These are phyloP conservation scores for Waltiozyma sp. DNA, from an alignment of 1,139 yeast genomes.

Conservation along the genomic window DNA sequence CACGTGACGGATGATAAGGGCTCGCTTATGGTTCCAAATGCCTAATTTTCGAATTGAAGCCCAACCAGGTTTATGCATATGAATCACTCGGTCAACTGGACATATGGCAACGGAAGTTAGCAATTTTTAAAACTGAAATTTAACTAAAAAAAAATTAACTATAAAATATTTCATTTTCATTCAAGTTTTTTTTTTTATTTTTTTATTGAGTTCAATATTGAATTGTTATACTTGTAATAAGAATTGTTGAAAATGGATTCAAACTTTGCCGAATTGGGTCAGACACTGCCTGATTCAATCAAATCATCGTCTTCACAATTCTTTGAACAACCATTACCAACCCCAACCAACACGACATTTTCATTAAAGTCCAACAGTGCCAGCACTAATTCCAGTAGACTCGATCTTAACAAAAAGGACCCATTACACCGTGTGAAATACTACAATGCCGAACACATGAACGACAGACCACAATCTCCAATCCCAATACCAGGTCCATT, in stretches of 20 bases:
- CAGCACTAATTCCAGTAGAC: background rate
- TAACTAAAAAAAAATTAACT: no score
- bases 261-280: constrained; percentile 7
- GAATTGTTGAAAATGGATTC: background rate
- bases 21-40: no score
- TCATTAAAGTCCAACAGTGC: constrained; percentile 1
- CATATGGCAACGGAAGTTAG: no score
- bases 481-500: constrained; percentile 43
- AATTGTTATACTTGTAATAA: no score
- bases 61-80: no score
- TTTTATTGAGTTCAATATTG: no score
- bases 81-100: no score
- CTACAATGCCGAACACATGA: constrained; percentile 2
- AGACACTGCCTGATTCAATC: constrained; percentile 18
- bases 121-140: no score
- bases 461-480: constrained; percentile 25
- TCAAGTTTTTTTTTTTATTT: no score
- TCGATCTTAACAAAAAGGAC: constrained; percentile 1
- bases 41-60: no score
- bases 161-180: no score
- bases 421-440: constrained; percentile 5
- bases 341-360: background rate
- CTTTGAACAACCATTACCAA: constrained; percentile 6
- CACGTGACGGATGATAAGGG: no score
- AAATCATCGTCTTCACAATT: constrained; percentile 15